Base-by-base conservation (phyloP, 768 basidiomycete species). In the Auricularia cornea region DNA sequence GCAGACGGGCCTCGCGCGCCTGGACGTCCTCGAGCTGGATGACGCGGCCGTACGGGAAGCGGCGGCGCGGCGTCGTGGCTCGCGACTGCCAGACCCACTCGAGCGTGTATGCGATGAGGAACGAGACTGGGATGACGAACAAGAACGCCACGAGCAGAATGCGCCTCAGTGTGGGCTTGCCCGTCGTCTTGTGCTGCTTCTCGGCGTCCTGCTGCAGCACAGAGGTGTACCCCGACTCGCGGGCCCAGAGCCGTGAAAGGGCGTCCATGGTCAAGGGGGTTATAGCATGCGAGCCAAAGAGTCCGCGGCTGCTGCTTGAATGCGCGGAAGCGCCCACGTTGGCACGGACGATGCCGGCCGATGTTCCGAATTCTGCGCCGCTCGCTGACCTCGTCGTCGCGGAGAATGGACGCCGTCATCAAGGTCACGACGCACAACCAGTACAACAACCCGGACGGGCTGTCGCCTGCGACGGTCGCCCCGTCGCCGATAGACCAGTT, bases 401-500 rank as follows among this genome's bases (percentile, higher is more conserved):
- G 44, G 6, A 20, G 11, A 23, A 48, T 48, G 44, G 44, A 48
- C 44, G 44, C 44, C 20, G 44, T 48, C 20, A 48, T 78, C 64
- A 68, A 74, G 40, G 84, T 97, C 60, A 83, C 86, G 59, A 83
- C 84, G 0, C 93, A 92, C 71, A 75, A 78, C 62, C 92, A 95
- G 70, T 96, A 97, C 74, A 69, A 83, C 65, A 81, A 88, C 8
- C 76, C 79, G n/a, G 88, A 86, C 60, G 74, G 82, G 44, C 78
- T 92, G 33, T 79, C 87, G 1, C 90, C 90, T 0, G 62, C 75
- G n/a, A 78, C 78, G 38, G 84, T 92, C 67, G 69, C 75, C 33
- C 76, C 84, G 2, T 83, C 83, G 63, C 96, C 96, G 0, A 78
- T 98, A 60, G 83, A 83, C 60, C 94, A 95, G 70, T 98, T 98